These are phyloP conservation scores for Euphorbia celastroides DNA, from an alignment of 441 rosid genomes.

Conservation along the genomic window DNA sequence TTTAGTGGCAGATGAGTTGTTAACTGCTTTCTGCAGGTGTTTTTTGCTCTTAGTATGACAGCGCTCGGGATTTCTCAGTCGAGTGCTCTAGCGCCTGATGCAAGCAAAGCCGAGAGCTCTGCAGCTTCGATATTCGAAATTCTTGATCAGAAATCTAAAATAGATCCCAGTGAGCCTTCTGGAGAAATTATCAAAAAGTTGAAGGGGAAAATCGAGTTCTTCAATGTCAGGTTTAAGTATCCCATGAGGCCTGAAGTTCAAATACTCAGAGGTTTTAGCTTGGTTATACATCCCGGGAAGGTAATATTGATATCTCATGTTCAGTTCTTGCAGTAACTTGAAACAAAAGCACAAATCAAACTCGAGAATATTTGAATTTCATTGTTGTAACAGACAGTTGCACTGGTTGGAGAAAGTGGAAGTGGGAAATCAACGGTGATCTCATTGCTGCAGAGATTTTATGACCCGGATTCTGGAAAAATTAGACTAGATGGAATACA, in stretches of 20 bases:
- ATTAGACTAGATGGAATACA: conserved; percentile 59
- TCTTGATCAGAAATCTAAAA: conserved; percentile 47
- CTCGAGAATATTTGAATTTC: too few relatives aligned
- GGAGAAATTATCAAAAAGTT: conserved; percentile 39
- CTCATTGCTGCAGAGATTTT: conserved; percentile 60
- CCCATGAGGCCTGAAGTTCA: conserved; percentile 68
- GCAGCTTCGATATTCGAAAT: conserved; percentile 58
- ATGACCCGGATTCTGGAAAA: conserved; percentile 57
- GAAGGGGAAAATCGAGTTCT: conserved; percentile 54
- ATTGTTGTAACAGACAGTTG: conserved; percentile 43
- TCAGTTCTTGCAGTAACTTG: not conserved
- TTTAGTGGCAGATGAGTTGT: not conserved
- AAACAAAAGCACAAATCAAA: not conserved
- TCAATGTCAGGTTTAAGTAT: conserved; percentile 48
- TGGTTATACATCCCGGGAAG: conserved; percentile 55
- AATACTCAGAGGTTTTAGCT: conserved; percentile 44
- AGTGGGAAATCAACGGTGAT: conserved; percentile 64
- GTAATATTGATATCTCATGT: conserved; percentile 20
- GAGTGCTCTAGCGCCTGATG: conserved; percentile 46
- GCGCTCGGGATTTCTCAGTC: conserved; percentile 61
- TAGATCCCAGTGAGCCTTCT: conserved; percentile 45
- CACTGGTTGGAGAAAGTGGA: conserved; percentile 86
- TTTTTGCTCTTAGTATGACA: conserved; percentile 49
- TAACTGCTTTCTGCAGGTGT: conserved; percentile 33
- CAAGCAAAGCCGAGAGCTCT: conserved; percentile 44